These are phyloP conservation scores for Globisporangium camurandrum DNA, from an alignment of 352 stramenopile species.

Conservation along the genomic window DNA sequence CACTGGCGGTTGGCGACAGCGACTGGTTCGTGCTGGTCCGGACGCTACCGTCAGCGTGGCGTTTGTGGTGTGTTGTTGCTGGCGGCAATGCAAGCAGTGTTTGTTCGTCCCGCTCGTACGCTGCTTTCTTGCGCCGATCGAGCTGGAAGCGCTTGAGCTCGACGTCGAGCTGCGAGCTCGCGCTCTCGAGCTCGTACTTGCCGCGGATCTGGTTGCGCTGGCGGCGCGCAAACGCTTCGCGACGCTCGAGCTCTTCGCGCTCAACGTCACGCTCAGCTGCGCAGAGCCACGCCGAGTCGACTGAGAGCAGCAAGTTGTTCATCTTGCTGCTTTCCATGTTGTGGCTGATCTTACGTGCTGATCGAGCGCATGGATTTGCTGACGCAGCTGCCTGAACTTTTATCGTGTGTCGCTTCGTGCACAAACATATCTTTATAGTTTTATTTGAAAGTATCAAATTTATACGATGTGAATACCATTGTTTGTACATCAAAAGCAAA, in stretches of 20 bases:
- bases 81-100: slow-evolving; percentile 9
- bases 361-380: neutral
- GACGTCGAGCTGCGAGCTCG: slow-evolving; percentile 31
- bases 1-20: slow-evolving; percentile 4
- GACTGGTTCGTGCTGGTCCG: slow-evolving; percentile 5
- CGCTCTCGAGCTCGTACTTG: slow-evolving; percentile 43
- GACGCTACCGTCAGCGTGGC: slow-evolving; percentile 22
- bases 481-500: no score
- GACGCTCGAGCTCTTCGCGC: slow-evolving; percentile 88
- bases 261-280: slow-evolving; percentile 42
- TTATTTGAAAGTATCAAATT: no score
- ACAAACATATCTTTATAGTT: no score
- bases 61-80: neutral
- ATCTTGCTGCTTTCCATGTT: slow-evolving; percentile 29
- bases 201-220: slow-evolving; percentile 57
- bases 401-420: no score
- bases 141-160: slow-evolving; percentile 47
- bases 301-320: slow-evolving; percentile 20
- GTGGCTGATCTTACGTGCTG: neutral
- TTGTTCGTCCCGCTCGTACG: slow-evolving; percentile 4
- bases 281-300: slow-evolving; percentile 58
- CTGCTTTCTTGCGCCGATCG: slow-evolving; percentile 14
- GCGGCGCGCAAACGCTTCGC: slow-evolving; percentile 91
- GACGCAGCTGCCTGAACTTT: no score
- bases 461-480: no score